Evolutionary conservation across 371 early-diverging fungal species (phyloP), one percentile per base, ranked within the genome.

Genomic region (Apophysomyces variabilis): DNA sequence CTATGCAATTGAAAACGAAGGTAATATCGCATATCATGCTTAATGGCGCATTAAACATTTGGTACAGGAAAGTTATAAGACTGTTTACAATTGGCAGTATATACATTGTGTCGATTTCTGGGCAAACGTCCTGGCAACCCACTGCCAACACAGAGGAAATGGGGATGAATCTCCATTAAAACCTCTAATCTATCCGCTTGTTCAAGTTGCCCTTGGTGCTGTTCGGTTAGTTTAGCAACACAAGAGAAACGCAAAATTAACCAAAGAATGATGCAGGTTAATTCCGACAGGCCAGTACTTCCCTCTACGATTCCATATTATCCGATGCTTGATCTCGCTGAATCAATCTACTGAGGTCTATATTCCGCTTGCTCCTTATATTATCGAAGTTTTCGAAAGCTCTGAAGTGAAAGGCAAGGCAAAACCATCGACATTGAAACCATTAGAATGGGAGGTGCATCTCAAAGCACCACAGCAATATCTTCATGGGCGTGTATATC

Each of bases 61-160:
- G 57, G 1, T 61, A 57, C 60, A 86, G 83, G 95, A 95, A 67
- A 86, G 93, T 8, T 93, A 88, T 86, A 88, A 89, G 61, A 70
- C 86, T 6, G 93, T 96, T 26, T 96, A 96, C 85, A 94, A 95
- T 82, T 96, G 97, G 97, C 96, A 95, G 82, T 96, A 89, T 72
- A 75, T 96, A 43, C 94, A 95, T 76, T 91, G 93, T 63, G 80
- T 97, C 63, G 87, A 90, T 68, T 89, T 95, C 62, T 96, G 97
- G 97, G 70, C 93, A 18, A 89, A 92, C 60, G 91, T 96, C 1
- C 70, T 96, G 60, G 75, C 89, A 13, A 89, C 89, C 21, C 88
- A 91, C 74, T 90, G 91, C 62, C 74, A 62, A 54, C 65, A 66
- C 35, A 66, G 60, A 43, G 67, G 71, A 16, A 66, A 46, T 3